Conservation (phyloP, 495 filamentous ascomycete species). For the Chaetomium cochliodes region DNA sequence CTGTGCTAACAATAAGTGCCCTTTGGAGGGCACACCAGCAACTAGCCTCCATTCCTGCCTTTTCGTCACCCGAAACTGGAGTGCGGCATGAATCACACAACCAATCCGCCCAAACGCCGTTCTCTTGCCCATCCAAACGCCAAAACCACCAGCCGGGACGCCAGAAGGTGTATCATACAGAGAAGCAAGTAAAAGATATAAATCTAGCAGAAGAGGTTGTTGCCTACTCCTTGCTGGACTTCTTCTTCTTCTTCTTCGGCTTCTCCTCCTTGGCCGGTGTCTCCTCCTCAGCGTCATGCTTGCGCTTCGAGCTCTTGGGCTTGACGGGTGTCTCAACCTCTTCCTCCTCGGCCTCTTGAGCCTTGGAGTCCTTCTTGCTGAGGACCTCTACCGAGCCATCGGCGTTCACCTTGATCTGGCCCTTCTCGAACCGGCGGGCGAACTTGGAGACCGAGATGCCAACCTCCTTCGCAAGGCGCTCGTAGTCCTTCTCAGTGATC, state of each 20-base stretch:
- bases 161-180: constrained; percentile 42
- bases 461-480: constrained; percentile 56
- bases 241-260: constrained; percentile 51
- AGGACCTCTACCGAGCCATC: constrained; percentile 57
- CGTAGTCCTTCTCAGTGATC: constrained; percentile 51
- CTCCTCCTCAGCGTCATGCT: constrained; percentile 36
- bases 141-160: constrained; percentile 32
- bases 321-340: constrained; percentile 41
- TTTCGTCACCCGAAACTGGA: constrained; percentile 29
- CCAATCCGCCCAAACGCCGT: constrained; percentile 32
- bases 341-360: constrained; percentile 52
- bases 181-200: constrained; percentile 27
- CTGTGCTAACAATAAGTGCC: neutral
- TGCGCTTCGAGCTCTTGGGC: constrained; percentile 47
- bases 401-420: constrained; percentile 59
- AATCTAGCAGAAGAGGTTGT: constrained; percentile 12
- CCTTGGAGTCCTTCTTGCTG: constrained; percentile 67
- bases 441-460: constrained; percentile 66
- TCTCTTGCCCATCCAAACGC: constrained; percentile 37
- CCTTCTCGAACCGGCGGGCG: constrained; percentile 60
- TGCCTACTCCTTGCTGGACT: constrained; percentile 42
- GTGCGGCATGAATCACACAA: constrained; percentile 28
- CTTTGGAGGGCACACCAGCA: neutral
- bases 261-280: constrained; percentile 41
- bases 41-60: constrained; percentile 13